Evolutionary conservation across 257 asterid genomes (phyloP).

Genomic region (Petrea volubilis): DNA sequence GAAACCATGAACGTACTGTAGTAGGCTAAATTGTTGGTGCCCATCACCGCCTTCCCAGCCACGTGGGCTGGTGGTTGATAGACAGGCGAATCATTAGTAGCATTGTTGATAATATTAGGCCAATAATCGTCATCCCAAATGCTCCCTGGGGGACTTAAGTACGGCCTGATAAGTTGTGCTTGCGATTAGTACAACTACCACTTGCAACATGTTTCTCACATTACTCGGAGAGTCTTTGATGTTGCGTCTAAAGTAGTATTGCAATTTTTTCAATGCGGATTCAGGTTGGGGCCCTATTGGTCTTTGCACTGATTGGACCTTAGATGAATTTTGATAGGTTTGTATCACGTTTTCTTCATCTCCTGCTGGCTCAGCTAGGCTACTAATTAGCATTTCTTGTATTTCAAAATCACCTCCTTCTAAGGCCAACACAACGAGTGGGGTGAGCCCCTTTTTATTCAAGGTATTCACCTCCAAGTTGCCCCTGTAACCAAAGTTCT

Average conservation of each 20-base stretch:
- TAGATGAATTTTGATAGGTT: background rate
- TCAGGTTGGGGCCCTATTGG: background rate
- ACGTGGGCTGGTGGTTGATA: conserved; percentile 6
- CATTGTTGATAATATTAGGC: background rate
- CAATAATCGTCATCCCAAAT: conserved; percentile 50
- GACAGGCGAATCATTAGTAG: background rate
- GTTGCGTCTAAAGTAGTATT: conserved; percentile 28
- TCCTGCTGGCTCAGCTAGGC: conserved; percentile 24
- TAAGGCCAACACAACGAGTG: conserved; percentile 37
- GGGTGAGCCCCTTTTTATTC: conserved; percentile 46
- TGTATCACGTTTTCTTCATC: background rate
- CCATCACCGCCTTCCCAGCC: conserved; percentile 57
- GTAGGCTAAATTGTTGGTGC: conserved; percentile 1
- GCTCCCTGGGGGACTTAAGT: conserved; percentile 64
- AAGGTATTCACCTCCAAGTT: conserved; percentile 37
- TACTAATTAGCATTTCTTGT: conserved; percentile 37
- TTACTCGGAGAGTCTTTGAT: conserved; percentile 35
- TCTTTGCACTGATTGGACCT: background rate
- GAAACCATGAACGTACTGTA: conserved; percentile 39
- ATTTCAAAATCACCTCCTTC: conserved; percentile 47
- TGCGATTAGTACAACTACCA: conserved; percentile 44
- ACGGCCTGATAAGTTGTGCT: conserved; percentile 56
- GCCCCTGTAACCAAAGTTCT: conserved; percentile 17
- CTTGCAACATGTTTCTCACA: conserved; percentile 39
- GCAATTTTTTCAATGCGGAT: conserved; percentile 15